Evolutionary conservation across 768 basidiomycete species (phyloP).

Genomic region (Tricholoma matsutake): DNA sequence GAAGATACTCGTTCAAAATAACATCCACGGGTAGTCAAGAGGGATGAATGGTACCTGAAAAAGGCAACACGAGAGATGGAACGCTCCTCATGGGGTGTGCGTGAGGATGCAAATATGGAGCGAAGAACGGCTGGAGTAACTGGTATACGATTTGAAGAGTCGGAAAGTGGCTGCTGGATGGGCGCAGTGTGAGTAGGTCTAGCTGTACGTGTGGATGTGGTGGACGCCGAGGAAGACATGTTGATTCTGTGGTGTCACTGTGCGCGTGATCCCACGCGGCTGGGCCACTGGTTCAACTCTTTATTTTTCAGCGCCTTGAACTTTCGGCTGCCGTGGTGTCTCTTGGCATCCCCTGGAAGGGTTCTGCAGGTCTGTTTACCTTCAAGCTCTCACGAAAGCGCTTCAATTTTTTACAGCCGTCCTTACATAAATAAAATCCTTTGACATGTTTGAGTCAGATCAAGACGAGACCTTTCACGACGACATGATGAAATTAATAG

Average conservation of each 20-base stretch:
- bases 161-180: conserved; percentile 38
- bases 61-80: conserved; percentile 83
- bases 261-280: no score
- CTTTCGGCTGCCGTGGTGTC: background rate
- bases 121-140: conserved; percentile 80
- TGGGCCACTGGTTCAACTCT: background rate
- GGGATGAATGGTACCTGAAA: conserved; percentile 55
- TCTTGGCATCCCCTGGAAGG: background rate
- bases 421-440: conserved; percentile 2
- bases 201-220: conserved; percentile 45
- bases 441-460: conserved; percentile 25
- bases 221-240: conserved; percentile 51
- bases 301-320: background rate
- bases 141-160: conserved; percentile 63
- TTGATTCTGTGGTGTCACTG: background rate
- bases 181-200: conserved; percentile 32
- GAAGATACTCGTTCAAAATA: background rate
- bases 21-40: conserved; percentile 1
- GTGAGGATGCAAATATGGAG: conserved; percentile 84
- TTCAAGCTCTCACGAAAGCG: conserved; percentile 27
- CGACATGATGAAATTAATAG: conserved; percentile 57
- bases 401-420: conserved; percentile 5
- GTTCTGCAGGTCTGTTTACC: background rate
- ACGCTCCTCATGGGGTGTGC: conserved; percentile 77
- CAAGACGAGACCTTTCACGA: conserved; percentile 41